Evolutionary conservation across 768 basidiomycete species (phyloP), one percentile per base, ranked within the genome.

Genomic region (Calocera cornea): DNA sequence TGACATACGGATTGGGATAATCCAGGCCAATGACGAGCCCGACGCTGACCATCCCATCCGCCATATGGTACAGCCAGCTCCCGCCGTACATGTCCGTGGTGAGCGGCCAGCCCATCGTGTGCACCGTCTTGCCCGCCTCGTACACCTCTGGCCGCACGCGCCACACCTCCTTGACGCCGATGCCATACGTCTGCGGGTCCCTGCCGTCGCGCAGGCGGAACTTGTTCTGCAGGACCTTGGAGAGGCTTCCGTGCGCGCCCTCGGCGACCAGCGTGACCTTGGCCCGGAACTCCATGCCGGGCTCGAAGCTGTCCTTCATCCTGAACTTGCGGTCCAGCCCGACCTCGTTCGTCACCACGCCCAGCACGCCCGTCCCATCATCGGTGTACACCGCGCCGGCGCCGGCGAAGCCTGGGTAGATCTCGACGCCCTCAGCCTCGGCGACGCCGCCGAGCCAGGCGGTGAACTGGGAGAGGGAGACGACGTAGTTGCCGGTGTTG

Each of bases 121-220:
- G 97, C 5, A 94, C 83, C n/a, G 97, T 86, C 73, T 91, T 83
- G 22, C 90, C 90, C 0, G 92, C 85, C 33, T 82, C 76, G 75
- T 93, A 83, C 71, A 77, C 75, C 65, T 80, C 77, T 67, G 83
- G 71, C 75, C 86, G 85, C 14, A 99, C 87, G 40, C 90, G 84
- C 97, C 97, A 98, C 1, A 98, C 93, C 76, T 99, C 95, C 80
- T 99, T 98, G 65, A 98, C 79, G 1, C 97, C 97, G 67, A 99
- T 86, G 0, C 89, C 97, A 72, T 97, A 98, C 1, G 95, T 98
- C 79, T 98, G 97, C 1, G 89, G 88, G 76, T 95, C 88, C 78
- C 75, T 72, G n/a, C 78, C 73, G 77, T 84, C 70, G 36, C 93
- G 79, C 11, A 98, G 80, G 64, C 86, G 79, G 77, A 94, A 95